These are phyloP conservation scores for Cytospora piceae DNA, from an alignment of 2,329 filamentous ascomycete species.

Conservation along the genomic window DNA sequence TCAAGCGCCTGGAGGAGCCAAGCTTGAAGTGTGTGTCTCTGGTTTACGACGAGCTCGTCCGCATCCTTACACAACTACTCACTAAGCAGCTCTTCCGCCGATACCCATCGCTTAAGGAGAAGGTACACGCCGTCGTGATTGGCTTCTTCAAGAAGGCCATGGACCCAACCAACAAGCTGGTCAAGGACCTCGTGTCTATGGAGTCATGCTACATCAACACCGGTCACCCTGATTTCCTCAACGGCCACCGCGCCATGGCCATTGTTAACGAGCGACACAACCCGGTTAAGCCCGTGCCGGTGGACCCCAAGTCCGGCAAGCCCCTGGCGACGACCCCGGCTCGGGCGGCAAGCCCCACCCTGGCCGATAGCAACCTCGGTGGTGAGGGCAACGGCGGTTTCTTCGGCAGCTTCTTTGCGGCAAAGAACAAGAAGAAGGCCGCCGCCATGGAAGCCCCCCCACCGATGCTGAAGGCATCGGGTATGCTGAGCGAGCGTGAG, in stretches of 20 bases:
- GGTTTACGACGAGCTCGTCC: constrained; percentile 95
- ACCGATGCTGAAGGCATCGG: constrained; percentile 89
- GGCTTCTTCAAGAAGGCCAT: constrained; percentile 97
- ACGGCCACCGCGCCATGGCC: constrained; percentile 91
- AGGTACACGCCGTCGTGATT: constrained; percentile 91
- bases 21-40: constrained; percentile 96
- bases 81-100: constrained; percentile 87
- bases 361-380: constrained; percentile 55
- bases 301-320: constrained; percentile 98
- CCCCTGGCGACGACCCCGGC: constrained; percentile 72
- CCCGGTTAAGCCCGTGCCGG: constrained; percentile 82
- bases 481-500: constrained; percentile 91
- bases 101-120: constrained; percentile 95
- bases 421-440: constrained; percentile 99
- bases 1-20: constrained; percentile 93
- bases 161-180: constrained; percentile 97
- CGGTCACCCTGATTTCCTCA: constrained; percentile 95
- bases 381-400: constrained; percentile 72
- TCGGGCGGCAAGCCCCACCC: constrained; percentile 75
- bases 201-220: constrained; percentile 98
- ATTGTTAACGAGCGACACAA: constrained; percentile 94
- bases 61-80: constrained; percentile 88
- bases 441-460: constrained; percentile 98
- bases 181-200: constrained; percentile 91
- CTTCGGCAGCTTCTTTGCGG: constrained; percentile 98